phyloP scores from a whole-genome alignment of 345 rosid genomes.

The Pistacia vera region DNA sequence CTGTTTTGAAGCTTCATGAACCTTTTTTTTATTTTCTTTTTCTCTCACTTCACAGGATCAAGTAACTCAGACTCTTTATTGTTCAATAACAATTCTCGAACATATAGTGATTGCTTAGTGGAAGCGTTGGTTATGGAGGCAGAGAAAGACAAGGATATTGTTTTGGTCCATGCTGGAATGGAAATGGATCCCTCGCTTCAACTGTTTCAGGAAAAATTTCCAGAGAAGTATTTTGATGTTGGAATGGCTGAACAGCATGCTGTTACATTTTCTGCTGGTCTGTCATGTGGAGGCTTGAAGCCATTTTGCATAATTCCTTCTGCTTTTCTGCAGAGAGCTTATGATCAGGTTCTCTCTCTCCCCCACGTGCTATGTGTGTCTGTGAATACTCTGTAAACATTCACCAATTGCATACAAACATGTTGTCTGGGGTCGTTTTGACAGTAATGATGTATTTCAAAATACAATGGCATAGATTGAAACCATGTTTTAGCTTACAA shows the following conservation, averaged over 20 bases:
- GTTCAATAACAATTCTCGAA: constrained; percentile 40
- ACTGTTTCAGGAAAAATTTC: constrained; percentile 67
- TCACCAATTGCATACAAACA: not conserved
- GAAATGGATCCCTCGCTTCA: constrained; percentile 68
- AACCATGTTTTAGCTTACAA: not conserved
- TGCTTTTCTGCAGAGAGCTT: constrained; percentile 88
- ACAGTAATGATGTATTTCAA: not conserved
- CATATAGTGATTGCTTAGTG: constrained; percentile 81
- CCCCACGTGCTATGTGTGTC: not conserved
- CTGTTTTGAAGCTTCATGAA: constrained; percentile 2
- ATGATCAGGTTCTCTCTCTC: constrained; percentile 75
- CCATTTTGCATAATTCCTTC: constrained; percentile 94
- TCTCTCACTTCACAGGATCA: constrained; percentile 38
- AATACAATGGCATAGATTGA: not conserved
- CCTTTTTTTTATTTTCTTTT: not conserved
- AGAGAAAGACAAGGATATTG: constrained; percentile 81
- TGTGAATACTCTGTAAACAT: not conserved
- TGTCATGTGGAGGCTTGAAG: constrained; percentile 88
- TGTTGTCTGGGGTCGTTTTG: not conserved
- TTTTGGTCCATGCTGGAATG: constrained; percentile 84
- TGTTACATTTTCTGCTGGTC: constrained; percentile 96
- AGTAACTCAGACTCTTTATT: constrained; percentile 21
- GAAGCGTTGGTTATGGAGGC: constrained; percentile 79
- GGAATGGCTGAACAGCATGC: constrained; percentile 98
- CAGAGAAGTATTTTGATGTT: constrained; percentile 75